Evolutionary conservation across 2,329 filamentous ascomycete species (phyloP), one percentile per base, ranked within the genome.

Genomic region (Colletotrichum costaricense): DNA sequence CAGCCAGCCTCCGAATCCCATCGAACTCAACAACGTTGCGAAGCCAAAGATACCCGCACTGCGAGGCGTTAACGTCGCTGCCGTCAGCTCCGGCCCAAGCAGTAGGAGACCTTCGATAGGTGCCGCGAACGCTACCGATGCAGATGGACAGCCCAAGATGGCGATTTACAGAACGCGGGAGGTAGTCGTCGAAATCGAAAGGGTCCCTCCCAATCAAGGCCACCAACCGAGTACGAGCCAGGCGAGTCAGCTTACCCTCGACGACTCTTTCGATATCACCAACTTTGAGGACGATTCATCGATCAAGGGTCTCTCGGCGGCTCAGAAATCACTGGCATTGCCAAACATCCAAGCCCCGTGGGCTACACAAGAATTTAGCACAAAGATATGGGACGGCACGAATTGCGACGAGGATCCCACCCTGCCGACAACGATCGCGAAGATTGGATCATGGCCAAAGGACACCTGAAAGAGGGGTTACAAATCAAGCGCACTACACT

Each of bases 311-410:
- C 35, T 60, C 26, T 14, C 2, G n/a, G 12, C 16, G 30, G 49
- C 33, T 8, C 65, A 63, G 5, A 73, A 73, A 12, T 49, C 67
- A 3, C 46, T 71, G 1, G 71, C 71, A 11, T 28, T 73, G 14
- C 71, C 67, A 16, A 56, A 73, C 2, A 54, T 56, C 6, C 56
- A 70, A 24, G 67, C 67, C 12, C 71, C 71, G 2, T 73, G 71
- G 71, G 71, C 71, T 5, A 49, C 22, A 2, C 52, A 63, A 28
- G 49, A 62, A 19, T 73, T 73, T 67, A 70, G 71, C 56, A 70
- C 71, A 7, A 57, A 63, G 54, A 73, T 73, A 1, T 73, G 71
- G 71, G 71, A 73, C 35, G 71, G 71, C 33, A 73, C 71, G 60
- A 71, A 66, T 12, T 73, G 60, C 46, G 71, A 73, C 46, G 66